Conservation (phyloP, 345 rosid species). For the Boechera retrofracta region DNA sequence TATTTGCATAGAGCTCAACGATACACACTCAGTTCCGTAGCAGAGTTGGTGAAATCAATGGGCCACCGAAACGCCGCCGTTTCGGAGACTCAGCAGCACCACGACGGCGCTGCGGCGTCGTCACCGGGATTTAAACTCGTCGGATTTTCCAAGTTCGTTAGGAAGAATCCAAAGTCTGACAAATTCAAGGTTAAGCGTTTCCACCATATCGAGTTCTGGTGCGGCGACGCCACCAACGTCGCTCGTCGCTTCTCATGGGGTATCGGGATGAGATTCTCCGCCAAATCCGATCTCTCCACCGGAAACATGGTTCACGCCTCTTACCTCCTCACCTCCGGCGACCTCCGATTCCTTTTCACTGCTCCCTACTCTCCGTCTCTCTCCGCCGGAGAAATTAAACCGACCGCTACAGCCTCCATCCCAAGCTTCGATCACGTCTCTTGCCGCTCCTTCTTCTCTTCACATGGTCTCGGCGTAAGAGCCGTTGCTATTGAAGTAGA, state of each 20-base stretch:
- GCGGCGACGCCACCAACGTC: constrained; percentile 79
- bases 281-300: constrained; percentile 93
- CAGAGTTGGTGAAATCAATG: constrained; percentile 33
- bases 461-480: constrained; percentile 77
- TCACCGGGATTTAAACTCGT: constrained; percentile 59
- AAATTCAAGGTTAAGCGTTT: constrained; percentile 70
- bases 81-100: constrained; percentile 13
- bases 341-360: constrained; percentile 78
- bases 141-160: constrained; percentile 70
- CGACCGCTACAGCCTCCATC: constrained; percentile 53
- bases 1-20: constrained; percentile 10
- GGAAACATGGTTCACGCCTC: constrained; percentile 86
- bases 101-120: background rate
- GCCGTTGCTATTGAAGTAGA: constrained; percentile 77
- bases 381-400: constrained; percentile 46
- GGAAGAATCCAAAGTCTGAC: constrained; percentile 75
- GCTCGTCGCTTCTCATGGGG: constrained; percentile 93
- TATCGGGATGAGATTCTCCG: constrained; percentile 79
- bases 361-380: constrained; percentile 89
- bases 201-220: constrained; percentile 97
- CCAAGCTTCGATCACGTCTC: constrained; percentile 57
- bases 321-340: constrained; percentile 81
- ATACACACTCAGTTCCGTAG: background rate
- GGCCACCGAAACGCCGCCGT: constrained; percentile 27
- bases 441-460: constrained; percentile 59